phyloP scores from a whole-genome alignment of 2,329 filamentous ascomycete species.

The Talaromyces albobiverticillius region DNA sequence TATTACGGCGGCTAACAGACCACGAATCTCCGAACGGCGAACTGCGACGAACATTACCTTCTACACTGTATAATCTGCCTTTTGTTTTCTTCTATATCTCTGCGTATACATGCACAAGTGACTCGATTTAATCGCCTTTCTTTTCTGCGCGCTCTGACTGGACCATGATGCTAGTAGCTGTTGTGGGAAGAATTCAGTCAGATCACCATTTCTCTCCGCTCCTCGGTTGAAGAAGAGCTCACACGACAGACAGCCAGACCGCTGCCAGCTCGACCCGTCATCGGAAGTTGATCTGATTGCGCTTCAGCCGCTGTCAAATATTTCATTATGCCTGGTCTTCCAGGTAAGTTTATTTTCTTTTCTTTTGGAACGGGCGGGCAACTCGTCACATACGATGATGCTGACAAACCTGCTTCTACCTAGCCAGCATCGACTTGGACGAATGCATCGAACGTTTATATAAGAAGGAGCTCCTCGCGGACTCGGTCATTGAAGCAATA shows the following conservation, averaged over 20 bases:
- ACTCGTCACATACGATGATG: no score
- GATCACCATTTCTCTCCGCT: conserved; percentile 1
- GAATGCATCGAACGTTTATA: conserved; percentile 97
- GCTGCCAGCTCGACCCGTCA: background rate
- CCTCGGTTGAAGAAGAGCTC: conserved; percentile 11
- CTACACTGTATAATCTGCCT: no score
- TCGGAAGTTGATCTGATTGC: background rate
- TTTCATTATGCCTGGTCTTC: conserved; percentile 43
- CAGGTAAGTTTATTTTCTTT: conserved; percentile 30
- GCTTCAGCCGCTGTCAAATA: background rate
- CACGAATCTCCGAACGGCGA: no score
- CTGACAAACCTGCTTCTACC: background rate
- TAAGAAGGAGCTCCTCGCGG: conserved; percentile 93
- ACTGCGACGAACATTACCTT: no score
- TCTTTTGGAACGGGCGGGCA: background rate
- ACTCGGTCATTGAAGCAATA: conserved; percentile 98
- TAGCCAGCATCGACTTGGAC: conserved; percentile 95
- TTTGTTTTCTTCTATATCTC: background rate
- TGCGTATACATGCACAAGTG: background rate
- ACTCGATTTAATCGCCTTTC: background rate
- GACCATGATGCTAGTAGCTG: conserved; percentile 14
- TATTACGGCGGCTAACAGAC: no score
- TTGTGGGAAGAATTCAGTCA: background rate
- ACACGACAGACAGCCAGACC: conserved; percentile 12
- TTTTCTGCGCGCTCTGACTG: background rate